These are phyloP conservation scores for Penicillium macrosclerotiorum DNA, from an alignment of 495 filamentous ascomycete species.

Conservation along the genomic window DNA sequence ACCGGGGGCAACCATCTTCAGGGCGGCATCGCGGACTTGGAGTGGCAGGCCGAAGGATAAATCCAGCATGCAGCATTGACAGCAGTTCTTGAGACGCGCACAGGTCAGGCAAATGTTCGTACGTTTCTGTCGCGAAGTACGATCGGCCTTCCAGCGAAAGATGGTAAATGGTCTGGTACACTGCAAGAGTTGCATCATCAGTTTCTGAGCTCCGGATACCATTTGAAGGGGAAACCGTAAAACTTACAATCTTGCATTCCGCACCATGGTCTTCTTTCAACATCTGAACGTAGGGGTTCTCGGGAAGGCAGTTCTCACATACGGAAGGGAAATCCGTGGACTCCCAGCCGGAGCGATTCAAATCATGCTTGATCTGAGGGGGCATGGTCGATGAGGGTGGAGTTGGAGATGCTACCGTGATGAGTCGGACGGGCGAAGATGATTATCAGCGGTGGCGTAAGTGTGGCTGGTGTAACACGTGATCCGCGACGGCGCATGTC, in stretches of 20 bases:
- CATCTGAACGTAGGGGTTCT: constrained; percentile 98
- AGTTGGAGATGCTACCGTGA: neutral
- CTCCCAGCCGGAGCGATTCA: constrained; percentile 96
- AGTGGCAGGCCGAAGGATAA: constrained; percentile 92
- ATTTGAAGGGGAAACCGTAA: neutral
- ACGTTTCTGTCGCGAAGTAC: constrained; percentile 79
- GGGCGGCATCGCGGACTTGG: constrained; percentile 88
- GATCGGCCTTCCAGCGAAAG: constrained; percentile 91
- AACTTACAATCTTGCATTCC: constrained; percentile 55
- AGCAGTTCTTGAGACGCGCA: constrained; percentile 93
- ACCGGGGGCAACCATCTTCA: constrained; percentile 94
- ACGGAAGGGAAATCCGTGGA: constrained; percentile 73
- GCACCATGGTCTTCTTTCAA: constrained; percentile 91
- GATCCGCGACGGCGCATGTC: neutral
- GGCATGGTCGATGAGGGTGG: constrained; percentile 28
- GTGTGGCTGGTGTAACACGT: constrained; percentile 16
- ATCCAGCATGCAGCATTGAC: constrained; percentile 98
- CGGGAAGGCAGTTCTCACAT: constrained; percentile 80
- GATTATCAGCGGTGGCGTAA: constrained; percentile 18
- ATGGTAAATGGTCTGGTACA: constrained; percentile 96
- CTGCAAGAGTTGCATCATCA: constrained; percentile 22
- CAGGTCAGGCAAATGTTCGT: constrained; percentile 95
- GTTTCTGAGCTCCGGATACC: no score
- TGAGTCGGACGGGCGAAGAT: constrained; percentile 2
- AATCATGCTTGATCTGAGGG: constrained; percentile 87